Conservation (phyloP, 495 filamentous ascomycete genomes). For the Penicillium desertorum region DNA sequence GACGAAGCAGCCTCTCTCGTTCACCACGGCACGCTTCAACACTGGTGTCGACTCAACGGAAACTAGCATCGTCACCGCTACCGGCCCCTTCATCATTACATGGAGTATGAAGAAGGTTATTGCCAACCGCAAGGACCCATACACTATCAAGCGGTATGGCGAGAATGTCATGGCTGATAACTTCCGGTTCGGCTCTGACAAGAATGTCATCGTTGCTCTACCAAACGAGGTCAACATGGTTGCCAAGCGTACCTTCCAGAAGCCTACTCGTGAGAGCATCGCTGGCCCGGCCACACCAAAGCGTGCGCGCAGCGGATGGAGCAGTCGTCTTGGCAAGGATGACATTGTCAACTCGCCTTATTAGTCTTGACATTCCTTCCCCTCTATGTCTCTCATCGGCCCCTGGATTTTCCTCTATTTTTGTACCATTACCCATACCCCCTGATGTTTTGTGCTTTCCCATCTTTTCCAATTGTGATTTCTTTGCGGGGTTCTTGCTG, state of each 20-base stretch:
- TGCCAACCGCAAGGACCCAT: conserved; percentile 75
- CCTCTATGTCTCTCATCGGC: conserved; percentile 8
- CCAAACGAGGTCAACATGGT: conserved; percentile 99
- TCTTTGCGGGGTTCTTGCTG: background rate
- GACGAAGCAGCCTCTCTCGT: conserved; percentile 78
- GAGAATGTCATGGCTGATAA: conserved; percentile 99
- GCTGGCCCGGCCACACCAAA: conserved; percentile 59
- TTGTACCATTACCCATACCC: conserved; percentile 44
- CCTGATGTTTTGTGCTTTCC: conserved; percentile 30
- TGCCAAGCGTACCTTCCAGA: conserved; percentile 75
- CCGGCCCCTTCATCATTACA: conserved; percentile 94
- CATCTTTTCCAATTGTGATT: conserved; percentile 17
- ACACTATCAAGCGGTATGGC: conserved; percentile 91
- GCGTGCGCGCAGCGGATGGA: conserved; percentile 46
- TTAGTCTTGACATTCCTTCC: conserved; percentile 35
- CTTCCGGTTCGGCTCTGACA: conserved; percentile 94
- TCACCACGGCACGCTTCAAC: conserved; percentile 93
- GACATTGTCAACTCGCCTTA: conserved; percentile 87
- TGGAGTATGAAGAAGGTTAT: conserved; percentile 93
- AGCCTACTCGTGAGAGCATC: conserved; percentile 91
- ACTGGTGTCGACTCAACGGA: conserved; percentile 77
- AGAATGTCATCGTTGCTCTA: conserved; percentile 95
- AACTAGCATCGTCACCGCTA: conserved; percentile 94
- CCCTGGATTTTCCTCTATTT: conserved; percentile 14
- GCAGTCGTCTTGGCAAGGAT: conserved; percentile 61